Percentiles rank a stretch among this genome's conserved stretches.
Evolutionary conservation across 345 rosid genomes (phyloP).

Genomic region (Tarenaya hassleriana): DNA sequence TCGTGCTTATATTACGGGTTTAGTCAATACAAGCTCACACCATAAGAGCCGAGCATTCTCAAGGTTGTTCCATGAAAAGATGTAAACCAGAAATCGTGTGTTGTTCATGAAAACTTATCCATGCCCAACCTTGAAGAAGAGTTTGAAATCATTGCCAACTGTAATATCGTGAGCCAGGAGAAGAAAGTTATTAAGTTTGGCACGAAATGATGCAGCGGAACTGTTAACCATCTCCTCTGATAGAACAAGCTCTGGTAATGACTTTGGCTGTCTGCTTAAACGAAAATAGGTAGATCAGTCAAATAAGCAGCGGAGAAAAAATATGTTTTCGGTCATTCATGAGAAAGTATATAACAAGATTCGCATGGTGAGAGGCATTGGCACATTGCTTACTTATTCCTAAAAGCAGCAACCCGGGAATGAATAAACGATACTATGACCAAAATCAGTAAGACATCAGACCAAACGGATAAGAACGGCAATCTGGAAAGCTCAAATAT

Average conservation of each 20-base stretch:
- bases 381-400: conserved; percentile 52
- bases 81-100: background rate
- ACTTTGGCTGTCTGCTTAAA: conserved; percentile 26
- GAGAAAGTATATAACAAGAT: background rate
- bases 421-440: conserved; percentile 45
- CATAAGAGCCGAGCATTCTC: conserved; percentile 9
- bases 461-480: conserved; percentile 69
- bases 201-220: conserved; percentile 75
- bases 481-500: conserved; percentile 70
- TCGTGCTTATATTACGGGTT: background rate
- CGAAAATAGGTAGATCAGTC: background rate
- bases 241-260: conserved; percentile 65
- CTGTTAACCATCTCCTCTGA: conserved; percentile 85
- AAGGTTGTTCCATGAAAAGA: background rate
- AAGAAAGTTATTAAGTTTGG: conserved; percentile 61
- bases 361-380: background rate
- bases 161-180: conserved; percentile 87
- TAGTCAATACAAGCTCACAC: background rate
- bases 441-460: conserved; percentile 66
- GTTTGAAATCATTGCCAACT: conserved; percentile 72
- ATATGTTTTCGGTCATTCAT: background rate
- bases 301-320: background rate
- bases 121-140: conserved; percentile 62
- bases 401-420: conserved; percentile 53
- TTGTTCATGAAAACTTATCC: conserved; percentile 8